phyloP scores from a whole-genome alignment of 2,329 filamentous ascomycete genomes.

The Hortaea sp. region DNA sequence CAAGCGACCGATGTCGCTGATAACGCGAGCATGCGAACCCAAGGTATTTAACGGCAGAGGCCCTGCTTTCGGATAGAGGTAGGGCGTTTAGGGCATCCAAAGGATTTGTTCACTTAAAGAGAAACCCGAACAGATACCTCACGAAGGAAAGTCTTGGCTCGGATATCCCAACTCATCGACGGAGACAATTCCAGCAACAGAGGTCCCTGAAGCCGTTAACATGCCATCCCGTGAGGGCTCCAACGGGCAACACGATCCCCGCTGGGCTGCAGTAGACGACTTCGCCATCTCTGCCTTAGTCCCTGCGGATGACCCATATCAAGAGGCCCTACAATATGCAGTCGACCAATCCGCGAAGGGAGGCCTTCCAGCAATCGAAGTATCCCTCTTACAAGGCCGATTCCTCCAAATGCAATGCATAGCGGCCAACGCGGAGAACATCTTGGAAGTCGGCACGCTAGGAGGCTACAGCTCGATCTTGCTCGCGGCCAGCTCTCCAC shows the following conservation, averaged over 20 bases:
- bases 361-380: conserved; percentile 30
- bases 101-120: too few relatives aligned
- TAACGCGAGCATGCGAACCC: too few relatives aligned
- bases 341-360: conserved; percentile 23
- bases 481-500: conserved; percentile 6
- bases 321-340: conserved; percentile 21
- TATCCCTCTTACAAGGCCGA: conserved; percentile 28
- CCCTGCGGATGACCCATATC: conserved; percentile 10
- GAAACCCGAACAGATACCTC: too few relatives aligned
- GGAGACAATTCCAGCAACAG: too few relatives aligned
- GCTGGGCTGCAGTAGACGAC: conserved; percentile 31
- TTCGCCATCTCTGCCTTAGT: conserved; percentile 28
- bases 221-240: too few relatives aligned
- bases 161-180: too few relatives aligned
- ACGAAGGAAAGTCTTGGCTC: too few relatives aligned
- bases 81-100: too few relatives aligned
- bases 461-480: conserved; percentile 15
- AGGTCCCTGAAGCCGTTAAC: too few relatives aligned
- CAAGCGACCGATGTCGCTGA: too few relatives aligned
- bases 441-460: conserved; percentile 16
- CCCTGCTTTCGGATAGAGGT: too few relatives aligned
- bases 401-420: conserved; percentile 31
- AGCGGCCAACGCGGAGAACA: conserved; percentile 9
- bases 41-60: too few relatives aligned
- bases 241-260: conserved; percentile 2